Evolutionary conservation across 164 flowering plant species (phyloP), one percentile per base, ranked within the genome.

Genomic region (Buxus sempervirens): DNA sequence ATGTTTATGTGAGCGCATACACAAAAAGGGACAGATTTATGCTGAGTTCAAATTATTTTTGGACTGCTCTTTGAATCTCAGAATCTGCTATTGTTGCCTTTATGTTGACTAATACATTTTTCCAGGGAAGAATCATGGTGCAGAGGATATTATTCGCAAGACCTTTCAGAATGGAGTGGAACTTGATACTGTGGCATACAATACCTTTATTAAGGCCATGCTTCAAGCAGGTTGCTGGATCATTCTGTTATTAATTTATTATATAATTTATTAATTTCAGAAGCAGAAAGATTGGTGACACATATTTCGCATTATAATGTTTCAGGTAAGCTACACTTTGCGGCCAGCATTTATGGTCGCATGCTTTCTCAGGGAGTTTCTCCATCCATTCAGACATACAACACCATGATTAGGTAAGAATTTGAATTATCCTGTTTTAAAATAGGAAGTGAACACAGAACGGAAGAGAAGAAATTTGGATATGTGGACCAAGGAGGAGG

Each of bases 141-240:
- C 91, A 66, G 87, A 89, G 75, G 73, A 70, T 42, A 70, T 90
- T 16, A 77, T 90, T 58, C 74, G 36, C 14, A 73, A 67, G 60
- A 75, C 84, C 75, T 79, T 87, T 56, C 66, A 80, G 23, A 74
- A 68, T 14, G 73, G 70, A 41, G 24, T 77, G 74, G 87, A 83
- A 81, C 90, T 94, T 75, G 98, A 94, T 75, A 89, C 95, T 67
- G 86, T 91, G 60, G 95, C 92, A 62, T 94, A 85, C 71, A 91
- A 94, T 76, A 88, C 97, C 69, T 88, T 80, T 75, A 91, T 94
- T 54, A 91, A 91, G 77, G 93, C 96, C 24, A 88, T 88, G 93
- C 81, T 91, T 23, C 85, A 86, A 83, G 91, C 96, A 82, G 98
- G 98, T 90, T 59, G n/a, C 16, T 15, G 15, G 18, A 53, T 9